Conservation (phyloP, 2,329 filamentous ascomycete genomes). For the Aschersonia sp. region DNA sequence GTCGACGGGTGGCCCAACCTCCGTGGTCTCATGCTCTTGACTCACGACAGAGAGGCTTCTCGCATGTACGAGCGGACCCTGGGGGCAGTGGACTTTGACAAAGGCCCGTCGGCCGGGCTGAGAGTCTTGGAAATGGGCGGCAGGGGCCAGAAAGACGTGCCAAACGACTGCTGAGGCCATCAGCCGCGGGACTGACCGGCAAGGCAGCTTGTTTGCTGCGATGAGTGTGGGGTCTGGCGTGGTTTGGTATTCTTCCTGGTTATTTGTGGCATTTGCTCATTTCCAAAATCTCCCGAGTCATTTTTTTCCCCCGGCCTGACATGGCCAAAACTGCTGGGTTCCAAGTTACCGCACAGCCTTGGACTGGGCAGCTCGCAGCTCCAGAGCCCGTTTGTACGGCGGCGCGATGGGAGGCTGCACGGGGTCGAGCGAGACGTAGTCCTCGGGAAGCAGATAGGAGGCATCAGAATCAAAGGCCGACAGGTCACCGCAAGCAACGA, state of each 20-base stretch:
- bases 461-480: constrained; percentile 93
- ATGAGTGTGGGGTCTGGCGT: neutral
- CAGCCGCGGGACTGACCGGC: neutral
- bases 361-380: constrained; percentile 37
- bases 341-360: constrained; percentile 5
- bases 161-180: constrained; percentile 13
- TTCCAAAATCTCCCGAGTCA: too few relatives aligned
- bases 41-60: constrained; percentile 23
- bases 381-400: constrained; percentile 82
- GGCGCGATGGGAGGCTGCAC: constrained; percentile 92
- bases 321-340: too few relatives aligned
- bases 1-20: constrained; percentile 42
- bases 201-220: neutral
- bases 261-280: too few relatives aligned
- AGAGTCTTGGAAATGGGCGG: constrained; percentile 26
- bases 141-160: constrained; percentile 18
- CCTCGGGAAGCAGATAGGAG: constrained; percentile 76
- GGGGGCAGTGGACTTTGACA: constrained; percentile 27
- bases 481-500: constrained; percentile 92
- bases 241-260: neutral
- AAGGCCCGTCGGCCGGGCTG: constrained; percentile 24
- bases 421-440: constrained; percentile 76
- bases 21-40: constrained; percentile 42
- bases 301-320: too few relatives aligned
- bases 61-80: constrained; percentile 33